Conservation (phyloP, 2,329 filamentous ascomycete species). For the Fusarium beomiforme region DNA sequence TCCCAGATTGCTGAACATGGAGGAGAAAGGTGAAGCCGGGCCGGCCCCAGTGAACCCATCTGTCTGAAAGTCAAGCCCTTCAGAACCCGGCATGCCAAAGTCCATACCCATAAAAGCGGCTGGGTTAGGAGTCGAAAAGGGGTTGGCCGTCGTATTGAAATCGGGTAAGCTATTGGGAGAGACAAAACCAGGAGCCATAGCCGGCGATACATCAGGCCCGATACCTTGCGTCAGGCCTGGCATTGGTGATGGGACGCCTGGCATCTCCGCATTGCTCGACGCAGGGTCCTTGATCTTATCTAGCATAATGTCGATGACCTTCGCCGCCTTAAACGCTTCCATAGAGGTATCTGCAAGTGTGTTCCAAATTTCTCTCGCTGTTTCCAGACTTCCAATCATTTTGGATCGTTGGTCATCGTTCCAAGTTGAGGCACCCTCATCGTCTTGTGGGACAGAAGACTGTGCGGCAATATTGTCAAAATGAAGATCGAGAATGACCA, state of each 20-base stretch:
- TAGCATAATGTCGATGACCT: conserved; percentile 84
- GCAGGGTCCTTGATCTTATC: conserved; percentile 69
- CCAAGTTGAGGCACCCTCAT: conserved; percentile 64
- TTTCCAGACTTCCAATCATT: conserved; percentile 80
- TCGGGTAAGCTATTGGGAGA: conserved; percentile 41
- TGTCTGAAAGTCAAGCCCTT: conserved; percentile 46
- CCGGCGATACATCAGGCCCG: conserved; percentile 49
- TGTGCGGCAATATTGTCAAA: conserved; percentile 65
- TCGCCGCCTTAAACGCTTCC: conserved; percentile 88
- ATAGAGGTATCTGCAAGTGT: conserved; percentile 80
- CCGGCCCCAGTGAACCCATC: conserved; percentile 44
- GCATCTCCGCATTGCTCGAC: conserved; percentile 8
- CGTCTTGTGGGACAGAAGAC: conserved; percentile 52
- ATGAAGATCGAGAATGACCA: conserved; percentile 84
- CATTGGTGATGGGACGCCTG: conserved; percentile 30
- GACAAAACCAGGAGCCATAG: conserved; percentile 40
- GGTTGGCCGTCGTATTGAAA: conserved; percentile 41
- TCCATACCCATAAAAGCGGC: conserved; percentile 57
- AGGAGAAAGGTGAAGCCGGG: conserved; percentile 59
- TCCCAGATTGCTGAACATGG: conserved; percentile 61
- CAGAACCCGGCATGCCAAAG: conserved; percentile 49
- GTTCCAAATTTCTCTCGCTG: conserved; percentile 82
- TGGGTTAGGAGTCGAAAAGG: conserved; percentile 52
- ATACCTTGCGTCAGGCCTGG: conserved; percentile 50
- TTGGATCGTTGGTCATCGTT: conserved; percentile 70